phyloP scores from a whole-genome alignment of 1,284 basidiomycete genomes.

The Irpex lacteus region DNA sequence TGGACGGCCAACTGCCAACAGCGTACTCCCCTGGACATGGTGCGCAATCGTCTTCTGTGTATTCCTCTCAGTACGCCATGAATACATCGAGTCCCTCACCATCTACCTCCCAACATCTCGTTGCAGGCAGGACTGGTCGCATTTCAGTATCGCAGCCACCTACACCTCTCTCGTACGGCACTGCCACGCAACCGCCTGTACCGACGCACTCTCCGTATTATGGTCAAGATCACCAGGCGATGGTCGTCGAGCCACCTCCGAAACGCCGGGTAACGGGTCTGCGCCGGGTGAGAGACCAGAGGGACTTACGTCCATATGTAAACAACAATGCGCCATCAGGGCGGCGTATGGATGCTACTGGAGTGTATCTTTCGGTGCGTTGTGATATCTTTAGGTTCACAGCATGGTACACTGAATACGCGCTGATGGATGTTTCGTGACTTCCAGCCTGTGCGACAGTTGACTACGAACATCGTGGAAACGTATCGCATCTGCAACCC shows the following conservation, averaged over 20 bases:
- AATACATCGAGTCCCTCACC: constrained; percentile 61
- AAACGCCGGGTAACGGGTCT: constrained; percentile 70
- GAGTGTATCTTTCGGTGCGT: constrained; percentile 63
- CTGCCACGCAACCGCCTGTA: constrained; percentile 42
- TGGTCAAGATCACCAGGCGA: constrained; percentile 54
- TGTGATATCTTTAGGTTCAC: neutral
- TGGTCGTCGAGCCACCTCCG: constrained; percentile 71
- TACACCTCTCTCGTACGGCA: constrained; percentile 65
- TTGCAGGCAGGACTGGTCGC: constrained; percentile 45
- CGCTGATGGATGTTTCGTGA: constrained; percentile 8
- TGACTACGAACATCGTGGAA: constrained; percentile 84
- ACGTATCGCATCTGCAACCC: constrained; percentile 94
- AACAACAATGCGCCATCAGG: constrained; percentile 52
- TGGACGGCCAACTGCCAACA: constrained; percentile 36
- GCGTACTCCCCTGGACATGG: constrained; percentile 48
- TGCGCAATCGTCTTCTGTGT: constrained; percentile 33
- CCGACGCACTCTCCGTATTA: constrained; percentile 47
- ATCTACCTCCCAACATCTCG: constrained; percentile 43
- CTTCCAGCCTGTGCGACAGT: constrained; percentile 76
- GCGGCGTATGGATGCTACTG: constrained; percentile 65
- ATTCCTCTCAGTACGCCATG: constrained; percentile 45
- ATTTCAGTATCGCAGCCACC: constrained; percentile 59
- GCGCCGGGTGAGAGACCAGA: constrained; percentile 62
- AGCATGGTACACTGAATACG: neutral
- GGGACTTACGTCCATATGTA: constrained; percentile 69